A percentile compares a stretch with the other conserved stretches of the same genome.
Evolutionary conservation across 805 yeast species (phyloP).

Genomic region (Monosporozyma unispora): DNA sequence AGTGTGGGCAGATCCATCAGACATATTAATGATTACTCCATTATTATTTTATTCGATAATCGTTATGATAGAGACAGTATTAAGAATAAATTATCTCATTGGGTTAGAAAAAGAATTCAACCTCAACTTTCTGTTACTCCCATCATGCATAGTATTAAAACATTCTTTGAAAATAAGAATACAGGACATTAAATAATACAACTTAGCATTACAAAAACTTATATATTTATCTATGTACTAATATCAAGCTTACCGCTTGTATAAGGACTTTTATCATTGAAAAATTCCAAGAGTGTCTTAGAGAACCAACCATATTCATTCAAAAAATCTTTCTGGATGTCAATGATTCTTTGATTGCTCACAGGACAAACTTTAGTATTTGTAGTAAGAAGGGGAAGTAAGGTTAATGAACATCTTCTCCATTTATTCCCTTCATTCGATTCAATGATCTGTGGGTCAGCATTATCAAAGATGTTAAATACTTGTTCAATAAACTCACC

Average conservation of each 20-base stretch:
- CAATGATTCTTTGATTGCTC: constrained; percentile 27
- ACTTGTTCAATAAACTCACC: constrained; percentile 25
- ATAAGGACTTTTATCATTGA: constrained; percentile 22
- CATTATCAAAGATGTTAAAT: constrained; percentile 12
- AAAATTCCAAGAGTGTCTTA: constrained; percentile 18
- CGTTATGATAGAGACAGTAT: constrained; percentile 44
- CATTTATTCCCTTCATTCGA: constrained; percentile 26
- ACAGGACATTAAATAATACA: not conserved
- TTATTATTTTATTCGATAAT: constrained; percentile 60
- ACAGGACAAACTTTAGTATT: constrained; percentile 30
- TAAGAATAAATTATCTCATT: constrained; percentile 54
- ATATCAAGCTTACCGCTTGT: constrained; percentile 16
- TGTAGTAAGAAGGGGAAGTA: constrained; percentile 32
- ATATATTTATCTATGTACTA: not conserved
- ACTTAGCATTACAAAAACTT: not conserved
- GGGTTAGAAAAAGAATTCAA: constrained; percentile 51
- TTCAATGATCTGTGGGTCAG: constrained; percentile 16
- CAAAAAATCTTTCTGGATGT: constrained; percentile 17
- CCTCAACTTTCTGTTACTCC: constrained; percentile 10
- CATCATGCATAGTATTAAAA: constrained; percentile 16
- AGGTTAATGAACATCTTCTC: constrained; percentile 33
- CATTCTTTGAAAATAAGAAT: constrained; percentile 13
- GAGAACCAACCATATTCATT: constrained; percentile 32
- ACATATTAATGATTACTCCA: constrained; percentile 72
- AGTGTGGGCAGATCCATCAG: constrained; percentile 88